These are phyloP conservation scores for Pythium utonaiense DNA, from an alignment of 352 stramenopile species.

Conservation along the genomic window DNA sequence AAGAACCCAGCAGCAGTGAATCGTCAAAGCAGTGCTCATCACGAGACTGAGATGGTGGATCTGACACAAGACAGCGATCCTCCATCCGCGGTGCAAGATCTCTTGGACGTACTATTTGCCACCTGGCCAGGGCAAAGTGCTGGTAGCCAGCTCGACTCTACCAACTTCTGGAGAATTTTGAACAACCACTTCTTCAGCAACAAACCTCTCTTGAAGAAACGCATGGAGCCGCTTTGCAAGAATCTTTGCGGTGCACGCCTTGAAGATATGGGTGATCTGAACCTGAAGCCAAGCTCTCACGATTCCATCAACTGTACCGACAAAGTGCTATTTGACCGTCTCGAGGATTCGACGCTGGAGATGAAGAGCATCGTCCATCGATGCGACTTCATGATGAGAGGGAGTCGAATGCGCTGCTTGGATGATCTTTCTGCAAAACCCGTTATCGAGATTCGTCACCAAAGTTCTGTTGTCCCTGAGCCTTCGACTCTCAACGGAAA, in stretches of 20 bases:
- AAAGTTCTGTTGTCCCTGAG: not conserved
- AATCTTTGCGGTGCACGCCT: constrained; percentile 63
- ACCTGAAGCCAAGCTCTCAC: constrained; percentile 27
- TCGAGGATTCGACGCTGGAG: constrained; percentile 31
- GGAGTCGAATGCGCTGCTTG: constrained; percentile 57
- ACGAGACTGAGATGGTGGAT: constrained; percentile 29
- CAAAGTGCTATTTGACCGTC: constrained; percentile 53
- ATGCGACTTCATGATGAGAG: constrained; percentile 79
- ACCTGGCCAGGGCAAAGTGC: constrained; percentile 74
- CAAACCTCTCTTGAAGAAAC: constrained; percentile 59
- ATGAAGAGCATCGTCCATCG: constrained; percentile 60
- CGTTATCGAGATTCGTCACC: constrained; percentile 41
- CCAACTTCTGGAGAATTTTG: constrained; percentile 76
- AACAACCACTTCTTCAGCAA: constrained; percentile 65
- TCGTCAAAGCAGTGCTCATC: constrained; percentile 15
- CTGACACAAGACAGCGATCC: constrained; percentile 23
- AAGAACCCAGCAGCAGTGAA: constrained; percentile 42
- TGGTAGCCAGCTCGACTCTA: constrained; percentile 67
- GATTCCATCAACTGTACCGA: constrained; percentile 65
- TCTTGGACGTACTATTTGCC: constrained; percentile 76
- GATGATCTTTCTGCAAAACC: constrained; percentile 48
- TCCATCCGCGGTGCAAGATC: constrained; percentile 26
- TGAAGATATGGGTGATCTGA: constrained; percentile 59
- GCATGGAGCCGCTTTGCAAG: constrained; percentile 68
- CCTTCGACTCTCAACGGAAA: not conserved